These are phyloP conservation scores for Papiliotrema fonsecae DNA, from an alignment of 1,284 basidiomycete genomes.

Conservation along the genomic window DNA sequence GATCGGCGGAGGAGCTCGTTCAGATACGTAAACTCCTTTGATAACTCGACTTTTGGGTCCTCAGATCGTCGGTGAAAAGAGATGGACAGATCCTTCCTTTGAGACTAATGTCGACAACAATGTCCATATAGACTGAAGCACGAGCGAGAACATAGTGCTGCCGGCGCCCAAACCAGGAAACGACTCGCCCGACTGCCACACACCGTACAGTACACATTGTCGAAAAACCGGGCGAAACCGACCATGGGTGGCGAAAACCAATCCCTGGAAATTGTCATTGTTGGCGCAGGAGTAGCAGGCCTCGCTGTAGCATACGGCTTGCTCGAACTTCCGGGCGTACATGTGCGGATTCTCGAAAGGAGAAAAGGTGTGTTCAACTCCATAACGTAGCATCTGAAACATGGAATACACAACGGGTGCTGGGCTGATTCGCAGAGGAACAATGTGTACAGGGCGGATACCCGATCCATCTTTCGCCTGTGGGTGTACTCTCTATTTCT, in stretches of 20 bases:
- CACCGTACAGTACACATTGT: no score
- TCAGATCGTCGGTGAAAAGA: background rate
- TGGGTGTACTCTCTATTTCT: conserved; percentile 1
- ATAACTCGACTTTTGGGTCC: no score
- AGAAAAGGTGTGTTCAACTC: conserved; percentile 10
- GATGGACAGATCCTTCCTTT: background rate
- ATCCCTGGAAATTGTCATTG: conserved; percentile 10
- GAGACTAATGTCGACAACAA: background rate
- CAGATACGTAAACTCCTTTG: no score
- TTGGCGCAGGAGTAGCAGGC: conserved; percentile 26
- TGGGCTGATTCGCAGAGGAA: conserved; percentile 5
- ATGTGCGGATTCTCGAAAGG: conserved; percentile 17
- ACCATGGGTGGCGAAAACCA: background rate
- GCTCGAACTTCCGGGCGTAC: conserved; percentile 2
- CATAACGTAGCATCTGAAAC: background rate
- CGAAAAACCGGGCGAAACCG: background rate
- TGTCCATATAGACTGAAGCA: background rate
- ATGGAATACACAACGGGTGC: background rate
- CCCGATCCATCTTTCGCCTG: conserved; percentile 21
- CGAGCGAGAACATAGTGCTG: background rate
- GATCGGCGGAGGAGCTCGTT: no score
- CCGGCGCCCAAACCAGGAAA: background rate
- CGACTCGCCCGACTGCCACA: background rate
- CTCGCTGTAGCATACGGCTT: conserved; percentile 19
- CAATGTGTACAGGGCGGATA: conserved; percentile 10